Base-by-base conservation (phyloP, 2,329 filamentous ascomycete species). In the Neopestalotiopsis clavispora region DNA sequence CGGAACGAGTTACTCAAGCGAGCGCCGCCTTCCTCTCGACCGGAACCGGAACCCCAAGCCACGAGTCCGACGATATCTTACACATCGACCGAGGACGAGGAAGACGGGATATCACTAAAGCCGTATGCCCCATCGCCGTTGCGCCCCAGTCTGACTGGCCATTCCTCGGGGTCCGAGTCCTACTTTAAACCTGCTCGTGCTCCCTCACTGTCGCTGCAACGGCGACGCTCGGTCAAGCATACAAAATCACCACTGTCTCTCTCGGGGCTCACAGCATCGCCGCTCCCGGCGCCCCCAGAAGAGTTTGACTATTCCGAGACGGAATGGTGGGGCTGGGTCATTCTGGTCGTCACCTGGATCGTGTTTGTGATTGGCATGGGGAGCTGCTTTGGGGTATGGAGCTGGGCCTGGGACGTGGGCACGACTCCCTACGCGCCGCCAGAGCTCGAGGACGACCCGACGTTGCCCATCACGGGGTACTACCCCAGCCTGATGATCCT, bases 341-440 rank as follows among this genome's bases (percentile, higher is more conserved):
- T 99, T 62, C 84, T 99, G 40, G 83, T 92, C 56, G 91, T 94
- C 61, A 99, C 97, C 0, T 99, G 97, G 96, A 83, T 97, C 59
- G 94, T 98, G 32, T 98, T 99, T 79, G 94, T 98, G 23, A 90
- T 96, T 0, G 96, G 96, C 40, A 98, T 99, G 93, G 96, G 96
- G 66, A 97, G 93, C 65, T 98, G 94, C 79, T 87, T 98, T 60
- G 95, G 93, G 28, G 90, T 98, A 28, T 99, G 96, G 96, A 96
- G 91, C 80, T 99, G 96, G 96, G 96, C 96, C 2, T 99, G 96
- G 96, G 95, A 98, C 83, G 95, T 98, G 1, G 95, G 95, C 60
- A 94, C 95, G 80, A 98, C 94, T 42, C 95, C 95, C 0, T 97
- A 97, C 80, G 95, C 95, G 67, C 95, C 95, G 65, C 95, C 95